Conservation (phyloP, 179 eudicot species). For the Camellia oleifera region DNA sequence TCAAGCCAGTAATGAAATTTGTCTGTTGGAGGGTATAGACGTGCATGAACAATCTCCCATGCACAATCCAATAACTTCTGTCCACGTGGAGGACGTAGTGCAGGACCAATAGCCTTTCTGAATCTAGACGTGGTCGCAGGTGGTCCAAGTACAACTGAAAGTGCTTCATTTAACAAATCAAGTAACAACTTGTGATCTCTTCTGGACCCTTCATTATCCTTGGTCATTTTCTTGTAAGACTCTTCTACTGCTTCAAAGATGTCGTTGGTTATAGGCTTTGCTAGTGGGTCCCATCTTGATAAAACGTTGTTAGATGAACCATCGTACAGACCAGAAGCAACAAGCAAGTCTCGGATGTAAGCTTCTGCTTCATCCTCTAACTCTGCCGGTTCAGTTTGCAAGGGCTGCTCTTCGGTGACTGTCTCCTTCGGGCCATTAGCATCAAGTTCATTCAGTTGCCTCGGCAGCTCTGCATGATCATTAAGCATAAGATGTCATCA, state of each 20-base stretch:
- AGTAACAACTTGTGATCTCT: slow-evolving; percentile 48
- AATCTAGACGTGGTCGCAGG: slow-evolving; percentile 43
- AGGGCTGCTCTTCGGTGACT: slow-evolving; percentile 44
- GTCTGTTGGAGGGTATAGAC: slow-evolving; percentile 46
- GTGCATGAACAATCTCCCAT: slow-evolving; percentile 51
- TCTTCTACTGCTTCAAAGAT: slow-evolving; percentile 75
- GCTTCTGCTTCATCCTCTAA: slow-evolving; percentile 66
- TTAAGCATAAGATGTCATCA: not conserved
- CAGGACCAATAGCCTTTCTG: slow-evolving; percentile 33
- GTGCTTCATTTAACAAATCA: slow-evolving; percentile 71
- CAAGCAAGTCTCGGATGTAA: slow-evolving; percentile 62
- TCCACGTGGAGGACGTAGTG: slow-evolving; percentile 42
- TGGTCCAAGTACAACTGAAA: slow-evolving; percentile 50
- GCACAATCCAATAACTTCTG: slow-evolving; percentile 52
- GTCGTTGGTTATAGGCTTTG: slow-evolving; percentile 48
- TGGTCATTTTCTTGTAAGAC: slow-evolving; percentile 33
- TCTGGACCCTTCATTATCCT: not conserved
- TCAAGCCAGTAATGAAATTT: slow-evolving; percentile 40
- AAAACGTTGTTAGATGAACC: slow-evolving; percentile 47
- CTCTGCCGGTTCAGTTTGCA: slow-evolving; percentile 41
- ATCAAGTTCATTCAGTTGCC: slow-evolving; percentile 70
- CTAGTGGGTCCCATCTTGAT: slow-evolving; percentile 63
- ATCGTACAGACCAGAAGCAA: slow-evolving; percentile 65
- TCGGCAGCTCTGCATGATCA: slow-evolving; percentile 53
- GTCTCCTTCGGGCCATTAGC: slow-evolving; percentile 46